Evolutionary conservation across 768 basidiomycete genomes (phyloP).

Genomic region (Amanita molliuscula): DNA sequence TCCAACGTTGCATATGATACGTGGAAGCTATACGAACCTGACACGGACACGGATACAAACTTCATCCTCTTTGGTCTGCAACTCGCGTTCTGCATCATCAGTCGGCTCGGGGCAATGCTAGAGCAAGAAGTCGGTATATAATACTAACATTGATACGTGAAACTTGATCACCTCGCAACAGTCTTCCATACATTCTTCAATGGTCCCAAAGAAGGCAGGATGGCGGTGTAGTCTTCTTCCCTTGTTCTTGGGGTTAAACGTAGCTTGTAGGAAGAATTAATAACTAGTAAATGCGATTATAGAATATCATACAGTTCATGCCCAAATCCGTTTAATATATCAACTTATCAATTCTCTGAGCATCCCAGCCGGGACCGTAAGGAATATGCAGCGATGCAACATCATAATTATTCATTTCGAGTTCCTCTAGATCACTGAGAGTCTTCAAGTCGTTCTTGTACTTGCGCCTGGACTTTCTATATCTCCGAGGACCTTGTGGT

Average conservation of each 20-base stretch:
- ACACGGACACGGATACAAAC: slow-evolving; percentile 43
- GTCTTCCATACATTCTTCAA: slow-evolving; percentile 32
- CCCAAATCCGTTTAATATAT: slow-evolving; percentile 35
- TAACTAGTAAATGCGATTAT: neutral
- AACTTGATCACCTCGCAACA: slow-evolving; percentile 41
- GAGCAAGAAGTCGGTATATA: neutral
- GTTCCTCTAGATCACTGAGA: slow-evolving; percentile 25
- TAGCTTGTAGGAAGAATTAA: neutral
- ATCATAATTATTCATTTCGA: slow-evolving; percentile 52
- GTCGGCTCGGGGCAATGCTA: slow-evolving; percentile 47
- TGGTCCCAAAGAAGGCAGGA: slow-evolving; percentile 4
- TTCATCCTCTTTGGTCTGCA: slow-evolving; percentile 44
- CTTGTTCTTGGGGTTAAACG: slow-evolving; percentile 9
- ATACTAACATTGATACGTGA: neutral
- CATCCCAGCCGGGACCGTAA: slow-evolving; percentile 52
- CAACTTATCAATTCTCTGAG: slow-evolving; percentile 43
- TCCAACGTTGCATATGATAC: neutral
- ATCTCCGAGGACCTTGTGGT: slow-evolving; percentile 21
- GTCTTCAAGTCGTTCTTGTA: slow-evolving; percentile 49
- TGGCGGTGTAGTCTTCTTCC: slow-evolving; percentile 5
- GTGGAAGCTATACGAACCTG: slow-evolving; percentile 21
- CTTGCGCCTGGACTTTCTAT: slow-evolving; percentile 24
- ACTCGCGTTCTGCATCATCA: slow-evolving; percentile 41
- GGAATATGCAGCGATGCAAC: slow-evolving; percentile 45
- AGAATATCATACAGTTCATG: slow-evolving; percentile 3